Percentiles rank a stretch among this genome's conserved stretches.
Evolutionary conservation across 2,329 filamentous ascomycete genomes (phyloP).

Genomic region (Orbilia quercus): DNA sequence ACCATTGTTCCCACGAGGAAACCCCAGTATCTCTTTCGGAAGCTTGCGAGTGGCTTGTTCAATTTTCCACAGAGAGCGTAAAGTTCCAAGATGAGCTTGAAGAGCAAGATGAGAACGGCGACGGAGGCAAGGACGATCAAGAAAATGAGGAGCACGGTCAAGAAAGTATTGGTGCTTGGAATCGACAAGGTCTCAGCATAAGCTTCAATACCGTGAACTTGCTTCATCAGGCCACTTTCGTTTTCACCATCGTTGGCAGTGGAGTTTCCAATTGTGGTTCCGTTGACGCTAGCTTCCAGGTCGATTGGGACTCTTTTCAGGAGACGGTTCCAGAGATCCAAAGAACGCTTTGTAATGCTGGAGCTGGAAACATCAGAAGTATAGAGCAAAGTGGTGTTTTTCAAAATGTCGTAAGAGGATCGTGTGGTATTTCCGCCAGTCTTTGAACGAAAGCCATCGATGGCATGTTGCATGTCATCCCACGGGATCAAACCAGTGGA

Average conservation of each 20-base stretch:
- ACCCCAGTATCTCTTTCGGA: constrained; percentile 97
- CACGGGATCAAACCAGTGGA: constrained; percentile 85
- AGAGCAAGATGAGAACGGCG: constrained; percentile 83
- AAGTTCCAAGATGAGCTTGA: constrained; percentile 89
- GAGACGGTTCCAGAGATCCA: constrained; percentile 67
- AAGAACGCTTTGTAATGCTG: constrained; percentile 69
- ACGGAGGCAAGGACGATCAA: constrained; percentile 86
- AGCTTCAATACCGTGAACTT: constrained; percentile 80
- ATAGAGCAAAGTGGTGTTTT: constrained; percentile 80
- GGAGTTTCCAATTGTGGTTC: constrained; percentile 61
- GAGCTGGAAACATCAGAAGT: constrained; percentile 64
- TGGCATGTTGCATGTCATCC: constrained; percentile 80
- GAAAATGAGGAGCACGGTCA: constrained; percentile 90
- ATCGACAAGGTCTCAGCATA: constrained; percentile 87
- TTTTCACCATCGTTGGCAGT: constrained; percentile 59
- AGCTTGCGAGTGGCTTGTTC: constrained; percentile 79
- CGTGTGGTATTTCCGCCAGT: constrained; percentile 89
- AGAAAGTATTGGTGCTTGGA: constrained; percentile 90
- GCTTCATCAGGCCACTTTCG: constrained; percentile 62
- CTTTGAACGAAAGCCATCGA: constrained; percentile 81
- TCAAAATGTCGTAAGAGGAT: constrained; percentile 79
- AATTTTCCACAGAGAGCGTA: constrained; percentile 93
- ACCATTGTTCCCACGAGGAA: constrained; percentile 89
- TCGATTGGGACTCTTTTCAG: constrained; percentile 60
- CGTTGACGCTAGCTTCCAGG: constrained; percentile 63